Evolutionary conservation across 2,329 filamentous ascomycete genomes (phyloP), one percentile per base, ranked within the genome.

Genomic region (Fusarium robinianum): DNA sequence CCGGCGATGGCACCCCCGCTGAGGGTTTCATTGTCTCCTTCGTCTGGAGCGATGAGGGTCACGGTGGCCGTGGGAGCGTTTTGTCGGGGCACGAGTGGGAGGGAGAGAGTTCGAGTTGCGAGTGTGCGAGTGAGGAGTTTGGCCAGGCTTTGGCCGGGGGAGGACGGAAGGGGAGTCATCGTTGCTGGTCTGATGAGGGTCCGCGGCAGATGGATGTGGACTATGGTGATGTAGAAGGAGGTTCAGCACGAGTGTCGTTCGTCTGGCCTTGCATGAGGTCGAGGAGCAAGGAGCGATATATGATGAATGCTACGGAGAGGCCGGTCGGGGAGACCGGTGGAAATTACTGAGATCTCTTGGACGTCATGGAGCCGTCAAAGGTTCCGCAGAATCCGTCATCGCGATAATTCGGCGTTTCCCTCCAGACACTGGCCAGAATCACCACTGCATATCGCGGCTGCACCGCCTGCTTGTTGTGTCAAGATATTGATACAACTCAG

Each of bases 1-100:
- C 75, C 75, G 1, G 74, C 75, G 35, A 79, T 78, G 32, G 73
- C 74, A 31, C 75, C 75, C 34, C 72, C 74, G 27, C 64, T 70
- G 9, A 78, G 65, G n/a, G 46, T 60, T 2, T 49, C 37, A 6
- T 51, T 46, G 10, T 54, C 48, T 25, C 49, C 46, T 31, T 49
- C 55, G 29, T 49, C 46, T 9, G 53, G 32, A 1, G 55, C n/a
- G 8, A 58, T 38, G 15, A 71, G 57, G 2, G 68, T 70, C 4
- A 68, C 60, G 2, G 67, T 68, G 8, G 57, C 52, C 8, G 49
- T 44, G 3, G 49, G 35, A 11, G 46, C 30, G 7, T 38, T 38
- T 53, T 61, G 58, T 16, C 58, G 55, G 1, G 34, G 32, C 4
- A 60, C 54, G 8, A 58, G 30, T 17, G 40, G 27, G 14, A 11